Base-by-base conservation (phyloP, 345 rosid genomes). In the Sonneratia alba region DNA sequence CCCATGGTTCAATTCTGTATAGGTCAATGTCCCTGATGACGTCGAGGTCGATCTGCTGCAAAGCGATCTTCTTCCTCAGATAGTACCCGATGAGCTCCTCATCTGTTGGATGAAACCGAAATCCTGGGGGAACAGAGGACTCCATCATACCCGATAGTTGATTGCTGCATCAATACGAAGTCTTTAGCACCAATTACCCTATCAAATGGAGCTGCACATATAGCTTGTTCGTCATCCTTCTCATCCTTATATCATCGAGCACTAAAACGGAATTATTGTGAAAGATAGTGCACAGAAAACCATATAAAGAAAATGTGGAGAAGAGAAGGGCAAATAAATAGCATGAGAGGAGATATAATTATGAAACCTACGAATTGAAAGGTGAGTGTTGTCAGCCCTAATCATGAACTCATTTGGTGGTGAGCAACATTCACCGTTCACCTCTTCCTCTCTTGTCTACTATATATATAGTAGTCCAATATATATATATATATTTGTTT, bases 1-100 rank as follows among this genome's bases (percentile, higher is more conserved):
- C 99, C 99, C 99, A 95, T 38, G 99, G 99, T 75, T 95, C 97
- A 76, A 95, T 95, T 76, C 97, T 81, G 78, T 95, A 95, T 45
- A 95, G 91, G 84, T 95, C 99, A 2, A 95, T 90, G 75, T 92
- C 93, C 89, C 97, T 85, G 64, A 95, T 95, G 53, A 92, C 97
- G 78, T 93, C 96, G 51, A 93, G 96, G 83, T 93, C 98, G 36
- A 93, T 93, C 91, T 89, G 91, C 78, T 95, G 99, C 0, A 96
- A 92, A 16, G 97, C 97, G 13, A 95, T 87, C 71, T 95, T 95
- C 88, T 95, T 95, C 84, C 96, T 86, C 69, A 95, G 84, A 79
- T 95, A 95, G 80, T 95, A 95, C 15, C 99, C 99, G 42, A 95
- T 97, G 43, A 95, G 97, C 79, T 95, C 99, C 74, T 92, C 99